A percentile compares a stretch with the other conserved stretches of the same genome.
phyloP scores from a whole-genome alignment of 2,329 filamentous ascomycete species.

The Botrytis fabae region DNA sequence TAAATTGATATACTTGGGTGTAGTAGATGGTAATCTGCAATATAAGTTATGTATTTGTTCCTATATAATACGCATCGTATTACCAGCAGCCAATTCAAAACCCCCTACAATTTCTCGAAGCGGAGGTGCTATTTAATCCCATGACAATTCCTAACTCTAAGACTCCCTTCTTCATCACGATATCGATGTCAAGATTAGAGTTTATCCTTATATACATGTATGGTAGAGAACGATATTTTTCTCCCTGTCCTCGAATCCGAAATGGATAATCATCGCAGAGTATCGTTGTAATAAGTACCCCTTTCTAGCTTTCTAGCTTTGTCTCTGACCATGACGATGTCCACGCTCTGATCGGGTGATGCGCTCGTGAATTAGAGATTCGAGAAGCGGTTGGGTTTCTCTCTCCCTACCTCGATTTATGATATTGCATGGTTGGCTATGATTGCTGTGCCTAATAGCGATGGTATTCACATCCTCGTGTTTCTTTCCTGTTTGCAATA shows the following conservation, averaged over 20 bases:
- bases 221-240: accelerated
- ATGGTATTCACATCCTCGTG: too few relatives aligned
- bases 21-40: neutral
- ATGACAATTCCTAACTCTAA: neutral
- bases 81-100: too few relatives aligned
- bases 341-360: accelerated
- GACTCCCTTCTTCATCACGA: accelerated
- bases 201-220: neutral
- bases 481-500: neutral
- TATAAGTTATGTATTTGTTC: neutral
- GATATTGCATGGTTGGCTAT: neutral
- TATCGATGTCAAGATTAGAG: neutral
- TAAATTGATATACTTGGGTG: neutral
- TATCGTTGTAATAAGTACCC: neutral
- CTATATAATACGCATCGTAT: too few relatives aligned
- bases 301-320: accelerated
- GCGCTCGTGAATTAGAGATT: neutral
- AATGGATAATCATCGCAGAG: neutral
- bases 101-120: neutral
- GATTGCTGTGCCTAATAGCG: too few relatives aligned
- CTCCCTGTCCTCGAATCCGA: accelerated
- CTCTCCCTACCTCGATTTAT: neutral
- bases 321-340: neutral
- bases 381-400: neutral
- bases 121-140: accelerated